Conservation (phyloP, 345 rosid genomes). For the Hibiscus mutabilis region DNA sequence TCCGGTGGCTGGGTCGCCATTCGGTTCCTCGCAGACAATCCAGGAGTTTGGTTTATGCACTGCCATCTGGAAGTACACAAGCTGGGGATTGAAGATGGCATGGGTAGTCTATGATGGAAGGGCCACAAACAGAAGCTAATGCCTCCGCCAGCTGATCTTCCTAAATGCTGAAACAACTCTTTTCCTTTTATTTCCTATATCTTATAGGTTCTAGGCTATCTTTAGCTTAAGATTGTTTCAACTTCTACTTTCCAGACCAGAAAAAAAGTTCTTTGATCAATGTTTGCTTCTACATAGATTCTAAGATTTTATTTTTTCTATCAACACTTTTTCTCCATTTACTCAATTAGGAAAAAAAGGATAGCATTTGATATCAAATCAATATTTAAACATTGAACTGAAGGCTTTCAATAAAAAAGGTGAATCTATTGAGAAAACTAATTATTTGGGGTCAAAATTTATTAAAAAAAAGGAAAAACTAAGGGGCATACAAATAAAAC, state of each 20-base stretch:
- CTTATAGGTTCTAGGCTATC: not conserved
- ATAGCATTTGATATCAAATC: too few relatives aligned
- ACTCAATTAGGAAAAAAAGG: too few relatives aligned
- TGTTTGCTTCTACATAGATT: not conserved
- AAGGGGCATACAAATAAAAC: not conserved
- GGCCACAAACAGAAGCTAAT: conserved; percentile 20
- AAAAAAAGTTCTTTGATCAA: not conserved
- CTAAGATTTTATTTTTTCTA: too few relatives aligned
- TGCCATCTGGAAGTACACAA: conserved; percentile 23
- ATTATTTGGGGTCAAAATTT: not conserved
- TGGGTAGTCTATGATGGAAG: conserved; percentile 23
- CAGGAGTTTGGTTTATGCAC: conserved; percentile 30
- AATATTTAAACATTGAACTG: too few relatives aligned
- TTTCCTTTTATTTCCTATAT: not conserved
- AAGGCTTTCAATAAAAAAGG: not conserved
- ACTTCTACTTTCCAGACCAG: not conserved
- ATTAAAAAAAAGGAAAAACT: not conserved
- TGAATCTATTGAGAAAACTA: not conserved
- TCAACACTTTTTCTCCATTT: too few relatives aligned
- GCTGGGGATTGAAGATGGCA: conserved; percentile 29
- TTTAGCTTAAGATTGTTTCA: not conserved
- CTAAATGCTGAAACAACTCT: conserved; percentile 15
- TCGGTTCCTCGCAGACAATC: conserved; percentile 26
- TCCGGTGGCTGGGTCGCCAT: conserved; percentile 24
- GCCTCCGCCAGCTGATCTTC: conserved; percentile 29